These are phyloP conservation scores for Rhynchosporium graminicola DNA, from an alignment of 2,329 filamentous ascomycete genomes.

Conservation along the genomic window DNA sequence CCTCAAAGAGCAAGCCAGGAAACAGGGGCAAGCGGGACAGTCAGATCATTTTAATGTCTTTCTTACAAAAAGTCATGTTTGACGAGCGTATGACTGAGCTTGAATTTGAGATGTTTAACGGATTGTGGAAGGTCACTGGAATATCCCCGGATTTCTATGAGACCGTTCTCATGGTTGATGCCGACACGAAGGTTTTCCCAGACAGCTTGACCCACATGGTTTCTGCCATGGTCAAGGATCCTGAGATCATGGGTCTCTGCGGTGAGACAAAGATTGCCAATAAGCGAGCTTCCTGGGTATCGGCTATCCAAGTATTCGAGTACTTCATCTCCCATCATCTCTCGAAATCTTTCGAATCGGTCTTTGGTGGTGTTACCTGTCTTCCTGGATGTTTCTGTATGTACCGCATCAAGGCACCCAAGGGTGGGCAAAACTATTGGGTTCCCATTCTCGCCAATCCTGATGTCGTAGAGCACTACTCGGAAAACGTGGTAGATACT, in stretches of 20 bases:
- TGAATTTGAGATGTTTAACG: slow-evolving; percentile 99
- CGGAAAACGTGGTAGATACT: slow-evolving; percentile 97
- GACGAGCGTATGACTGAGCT: slow-evolving; percentile 99
- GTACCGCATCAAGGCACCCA: slow-evolving; percentile 99
- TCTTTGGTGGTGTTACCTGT: slow-evolving; percentile 98
- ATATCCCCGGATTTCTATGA: slow-evolving; percentile 99
- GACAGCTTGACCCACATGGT: slow-evolving; percentile 99
- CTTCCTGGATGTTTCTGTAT: slow-evolving; percentile 99
- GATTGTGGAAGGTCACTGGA: slow-evolving; percentile 96
- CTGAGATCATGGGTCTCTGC: slow-evolving; percentile 98
- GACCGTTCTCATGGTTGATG: slow-evolving; percentile 97
- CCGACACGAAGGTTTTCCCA: slow-evolving; percentile 98
- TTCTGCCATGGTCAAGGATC: slow-evolving; percentile 98
- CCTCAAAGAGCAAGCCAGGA: slow-evolving; percentile 79
- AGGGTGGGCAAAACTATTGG: slow-evolving; percentile 99
- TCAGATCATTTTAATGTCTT: slow-evolving; percentile 99
- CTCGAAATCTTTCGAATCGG: slow-evolving; percentile 95
- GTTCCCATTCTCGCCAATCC: slow-evolving; percentile 98
- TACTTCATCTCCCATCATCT: slow-evolving; percentile 99
- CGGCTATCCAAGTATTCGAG: slow-evolving; percentile 98
- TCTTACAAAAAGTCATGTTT: slow-evolving; percentile 99
- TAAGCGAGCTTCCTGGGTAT: slow-evolving; percentile 92
- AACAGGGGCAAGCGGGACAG: slow-evolving; percentile 98
- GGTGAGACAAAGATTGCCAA: slow-evolving; percentile 99
- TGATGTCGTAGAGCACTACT: slow-evolving; percentile 98